Evolutionary conservation across 2,329 filamentous ascomycete genomes (phyloP), one percentile per base, ranked within the genome.

Genomic region (Colletotrichum paranaense): DNA sequence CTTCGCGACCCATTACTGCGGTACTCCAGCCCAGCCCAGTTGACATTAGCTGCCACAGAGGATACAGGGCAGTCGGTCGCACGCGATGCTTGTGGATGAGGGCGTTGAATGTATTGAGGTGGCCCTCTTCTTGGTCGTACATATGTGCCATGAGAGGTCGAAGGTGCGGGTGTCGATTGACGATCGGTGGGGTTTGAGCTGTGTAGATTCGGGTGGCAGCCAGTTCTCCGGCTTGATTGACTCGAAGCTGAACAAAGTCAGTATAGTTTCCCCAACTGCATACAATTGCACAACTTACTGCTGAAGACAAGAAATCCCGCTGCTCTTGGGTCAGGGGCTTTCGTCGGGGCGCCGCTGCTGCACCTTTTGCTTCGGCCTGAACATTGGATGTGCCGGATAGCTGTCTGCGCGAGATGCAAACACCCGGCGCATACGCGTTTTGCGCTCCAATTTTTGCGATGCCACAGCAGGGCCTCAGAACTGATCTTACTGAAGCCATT

Each of bases 221-320:
- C n/a, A 99, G 91, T 84, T 99, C 97, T 80, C 97, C 97, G 28
- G 97, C 95, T 85, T 99, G 97, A 83, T 99, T 98, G 70, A 99
- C 97, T 75, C 97, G 95, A 35, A 98, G 91, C 91, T 93, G 78
- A 12, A 12, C 22, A 49, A 16, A 49, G 49, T 74, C 22, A 72
- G 56, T 59, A 38, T 28, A 19, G 5, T 3, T 1, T 52, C 14
- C 16, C 32, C 24, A 58, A 72, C 70, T 75, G 49, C 73, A 38
- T 60, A 65, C 14, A 56, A 53, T 26, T 32, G 46, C 22, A 65
- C 28, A 78, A 88, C 76, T 85, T 26, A 92, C 91, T 19, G 94
- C 94, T 32, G 92, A 90, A 72, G 93, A 92, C 62, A 97, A 90
- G 78, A 93, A 97, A 69, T 92, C 88, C 72, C 90, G 89, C 79